Conservation (phyloP, 345 rosid species). For the Firmiana major region DNA sequence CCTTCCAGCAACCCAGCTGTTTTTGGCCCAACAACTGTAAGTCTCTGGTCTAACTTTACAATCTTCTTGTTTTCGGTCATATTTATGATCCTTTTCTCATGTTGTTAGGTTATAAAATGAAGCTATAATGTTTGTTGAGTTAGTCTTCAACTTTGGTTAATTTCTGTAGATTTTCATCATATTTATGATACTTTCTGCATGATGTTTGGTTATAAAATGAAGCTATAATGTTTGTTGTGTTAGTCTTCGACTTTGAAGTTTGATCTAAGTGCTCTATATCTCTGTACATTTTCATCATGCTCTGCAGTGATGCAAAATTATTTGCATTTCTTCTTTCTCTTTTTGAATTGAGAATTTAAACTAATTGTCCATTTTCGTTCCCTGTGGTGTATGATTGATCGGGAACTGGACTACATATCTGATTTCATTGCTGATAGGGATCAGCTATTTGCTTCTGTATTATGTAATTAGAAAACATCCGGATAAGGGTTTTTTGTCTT, state of each 20-base stretch:
- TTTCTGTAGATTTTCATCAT: neutral
- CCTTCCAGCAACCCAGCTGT: constrained; percentile 39
- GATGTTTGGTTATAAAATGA: neutral
- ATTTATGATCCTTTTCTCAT: neutral
- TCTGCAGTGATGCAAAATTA: neutral
- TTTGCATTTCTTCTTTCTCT: neutral
- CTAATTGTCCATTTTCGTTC: neutral
- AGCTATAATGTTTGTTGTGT: neutral
- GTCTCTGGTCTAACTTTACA: constrained; percentile 13
- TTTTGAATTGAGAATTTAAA: neutral
- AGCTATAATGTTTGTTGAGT: neutral
- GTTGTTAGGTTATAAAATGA: neutral
- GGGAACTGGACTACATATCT: neutral
- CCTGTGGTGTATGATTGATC: neutral
- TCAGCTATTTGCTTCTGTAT: neutral
- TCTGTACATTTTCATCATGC: constrained; percentile 2
- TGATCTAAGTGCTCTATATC: neutral
- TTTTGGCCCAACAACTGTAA: constrained; percentile 55
- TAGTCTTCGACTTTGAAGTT: neutral
- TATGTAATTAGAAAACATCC: neutral
- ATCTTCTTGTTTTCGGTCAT: neutral
- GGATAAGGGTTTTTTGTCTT: neutral
- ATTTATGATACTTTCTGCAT: neutral
- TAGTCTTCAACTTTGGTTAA: neutral
- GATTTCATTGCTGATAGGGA: neutral